These are phyloP conservation scores for Hibiscus syriacus DNA, from an alignment of 345 rosid species.

Conservation along the genomic window DNA sequence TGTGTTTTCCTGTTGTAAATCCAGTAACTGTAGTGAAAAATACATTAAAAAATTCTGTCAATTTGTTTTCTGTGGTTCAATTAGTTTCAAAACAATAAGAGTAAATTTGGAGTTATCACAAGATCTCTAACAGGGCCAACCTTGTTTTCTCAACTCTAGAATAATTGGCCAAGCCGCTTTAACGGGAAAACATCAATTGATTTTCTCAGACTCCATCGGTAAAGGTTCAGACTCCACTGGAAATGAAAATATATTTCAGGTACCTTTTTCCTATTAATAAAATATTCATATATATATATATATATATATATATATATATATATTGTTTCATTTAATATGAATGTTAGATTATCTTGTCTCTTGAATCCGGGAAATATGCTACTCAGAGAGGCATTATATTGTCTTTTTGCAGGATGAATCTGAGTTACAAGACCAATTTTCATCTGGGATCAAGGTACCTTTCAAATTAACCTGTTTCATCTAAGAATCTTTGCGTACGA, in stretches of 20 bases:
- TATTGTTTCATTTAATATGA: background rate
- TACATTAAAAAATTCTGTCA: background rate
- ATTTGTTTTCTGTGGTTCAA: background rate
- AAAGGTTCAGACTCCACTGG: slow-evolving; percentile 37
- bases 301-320: too few relatives aligned
- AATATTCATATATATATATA: too few relatives aligned
- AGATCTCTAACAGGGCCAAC: slow-evolving; percentile 3
- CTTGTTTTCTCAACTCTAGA: slow-evolving; percentile 21
- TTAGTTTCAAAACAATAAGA: background rate
- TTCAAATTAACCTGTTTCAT: background rate
- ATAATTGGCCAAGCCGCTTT: slow-evolving; percentile 61
- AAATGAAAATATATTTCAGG: slow-evolving; percentile 30
- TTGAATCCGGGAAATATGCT: background rate
- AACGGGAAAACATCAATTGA: slow-evolving; percentile 67
- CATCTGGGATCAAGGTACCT: slow-evolving; percentile 47
- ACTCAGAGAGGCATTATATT: background rate
- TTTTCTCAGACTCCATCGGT: slow-evolving; percentile 41
- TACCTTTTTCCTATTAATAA: slow-evolving; percentile 2
- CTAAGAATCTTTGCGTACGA: background rate
- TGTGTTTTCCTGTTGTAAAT: background rate
- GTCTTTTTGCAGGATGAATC: slow-evolving; percentile 28
- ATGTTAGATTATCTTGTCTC: background rate
- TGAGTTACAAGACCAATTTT: slow-evolving; percentile 29
- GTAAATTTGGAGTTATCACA: background rate
- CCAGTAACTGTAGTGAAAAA: background rate